Base-by-base conservation (phyloP, 805 yeast species). In the Kodamaea leandrae region DNA sequence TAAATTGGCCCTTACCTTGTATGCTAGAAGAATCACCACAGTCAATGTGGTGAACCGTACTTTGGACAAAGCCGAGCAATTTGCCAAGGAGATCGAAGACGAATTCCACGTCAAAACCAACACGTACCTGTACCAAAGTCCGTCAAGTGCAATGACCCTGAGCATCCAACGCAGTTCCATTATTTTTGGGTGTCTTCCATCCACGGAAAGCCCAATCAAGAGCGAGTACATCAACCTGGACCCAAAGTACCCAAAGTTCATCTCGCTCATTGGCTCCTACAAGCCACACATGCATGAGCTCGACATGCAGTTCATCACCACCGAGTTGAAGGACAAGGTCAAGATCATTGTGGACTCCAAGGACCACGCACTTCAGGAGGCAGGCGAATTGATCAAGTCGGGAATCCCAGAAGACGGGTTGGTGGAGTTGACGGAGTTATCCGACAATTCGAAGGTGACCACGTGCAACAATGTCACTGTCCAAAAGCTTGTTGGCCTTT, bases 231-330 rank as follows among this genome's bases (percentile, higher is more conserved):
- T 67, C 36, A 59, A 41, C 55, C 57, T 27, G 37, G 77, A 48
- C 53, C 55, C 43, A 20, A 44, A 13, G 34, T 45, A 16, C 25
- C 52, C 43, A 38, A 58, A 51, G 23, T 82, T 71, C 55, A 71
- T 82, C 33, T 74, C 81, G 12, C 60, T 80, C 23, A 81, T 82
- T 51, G 88, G 88, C 1, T 77, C 83, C 14, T 82, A 80, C 55
- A 78, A 79, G 54, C 86, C 86, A 10, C 72, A 74, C 45, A 80
- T 82, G 87, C 66, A 66, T 28, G 88, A 82, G 57, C 71, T 80
- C 39, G 84, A 79, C 45, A 60, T 60, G 18, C 58, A 61, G 2
- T 59, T 74, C 28, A 61, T 77, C 8, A 50, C 54, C 3, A 41
- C 50, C 18, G 55, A 50, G 15, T 50, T 70, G 43, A 56, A 72